Base-by-base conservation (phyloP, 2,329 filamentous ascomycete genomes). In the Hypoxylon sp. region DNA sequence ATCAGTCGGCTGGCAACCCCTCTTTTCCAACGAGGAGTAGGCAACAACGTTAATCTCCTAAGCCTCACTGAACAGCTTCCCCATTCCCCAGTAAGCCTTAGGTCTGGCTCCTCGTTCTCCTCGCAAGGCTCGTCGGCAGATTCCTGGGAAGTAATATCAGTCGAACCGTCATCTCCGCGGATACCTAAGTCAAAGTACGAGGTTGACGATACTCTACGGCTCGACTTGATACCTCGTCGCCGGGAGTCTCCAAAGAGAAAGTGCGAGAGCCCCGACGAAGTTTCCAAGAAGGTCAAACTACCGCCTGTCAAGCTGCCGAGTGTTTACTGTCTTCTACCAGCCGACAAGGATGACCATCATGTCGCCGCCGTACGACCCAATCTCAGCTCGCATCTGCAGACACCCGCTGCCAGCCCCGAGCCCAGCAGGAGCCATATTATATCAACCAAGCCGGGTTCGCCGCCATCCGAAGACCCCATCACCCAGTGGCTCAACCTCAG, bases 401-500 rank as follows among this genome's bases (percentile, higher is more conserved):
- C 69, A n/a, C 65, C 68, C 8, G 60, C 54, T 43, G 15, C 62
- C 6, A 73, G 64, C 11, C 70, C 71, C 17, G 70, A 69, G 17
- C 69, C 62, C 1, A 61, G 41, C 8, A 61, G 60, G 4, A 62
- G 62, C 6, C 62, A 66, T 20, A 34, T 44, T 13, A 49, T 49
- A 34, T 65, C 61, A 1, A 49, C 30, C 15, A 58, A 50, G 13
- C 37, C 63, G 11, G 58, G 47, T 24, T 6, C 44, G 4, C 53
- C 53, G 19, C 15, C 41, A 3, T 17, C 32, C 1, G 47, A 62
- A 10, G 72, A 74, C 37, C 64, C 68, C 2, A 72, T 74, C 43
- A 65, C 65, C 4, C 56, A 56, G 17, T 67, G 61, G n/a, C 71
- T 74, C 26, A 74, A 74, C 59, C 17, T 28, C 4, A 52, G 67